Evolutionary conservation across 2,329 filamentous ascomycete species (phyloP), one percentile per base, ranked within the genome.

Genomic region (Chalaropsis thielavioides): DNA sequence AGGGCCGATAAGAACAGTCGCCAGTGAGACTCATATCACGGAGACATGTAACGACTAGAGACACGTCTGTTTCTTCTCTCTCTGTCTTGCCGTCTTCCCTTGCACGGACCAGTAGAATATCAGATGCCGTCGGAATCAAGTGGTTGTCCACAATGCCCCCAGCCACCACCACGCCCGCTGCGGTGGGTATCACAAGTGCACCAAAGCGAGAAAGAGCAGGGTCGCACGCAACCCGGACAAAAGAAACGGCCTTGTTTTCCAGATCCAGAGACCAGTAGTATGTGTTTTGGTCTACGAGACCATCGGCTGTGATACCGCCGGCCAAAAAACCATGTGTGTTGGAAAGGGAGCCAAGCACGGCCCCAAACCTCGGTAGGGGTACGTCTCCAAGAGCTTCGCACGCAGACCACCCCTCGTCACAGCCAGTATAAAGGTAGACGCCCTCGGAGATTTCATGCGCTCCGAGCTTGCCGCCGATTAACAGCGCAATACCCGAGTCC

Each of bases 291-390:
- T 83, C 75, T 15, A 95, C 77, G 8, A 80, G 76, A 2, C 87
- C 89, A 71, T 86, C 80, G 46, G 75, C 75, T 24, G 79, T 78
- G 71, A 95, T 86, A 0, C 92, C 92, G 19, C 91, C 91, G 19
- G 83, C 77, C 1, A 94, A 69, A 1, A 92, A 73, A 0, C 91
- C 91, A 46, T 13, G 11, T 11, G 8, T 15, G n/a, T 61, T 35
- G 0, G 60, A 60, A n/a, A 62, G 58, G 3, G 43, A 31, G 0
- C 81, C 81, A 68, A 81, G 82, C 0, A 75, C 70, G 0, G 76
- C 58, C 4, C 65, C 65, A 40, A 67, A 67, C 3, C 43, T 72
- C 1, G 71, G 68, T 10, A 75, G 74, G 10, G 74, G 75, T 2
- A 66, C 46, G 3, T 71, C 61, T 1, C 77, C 76, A 2, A 69